Evolutionary conservation across 768 basidiomycete genomes (phyloP), one percentile per base, ranked within the genome.

Genomic region (Podaxis sp.): DNA sequence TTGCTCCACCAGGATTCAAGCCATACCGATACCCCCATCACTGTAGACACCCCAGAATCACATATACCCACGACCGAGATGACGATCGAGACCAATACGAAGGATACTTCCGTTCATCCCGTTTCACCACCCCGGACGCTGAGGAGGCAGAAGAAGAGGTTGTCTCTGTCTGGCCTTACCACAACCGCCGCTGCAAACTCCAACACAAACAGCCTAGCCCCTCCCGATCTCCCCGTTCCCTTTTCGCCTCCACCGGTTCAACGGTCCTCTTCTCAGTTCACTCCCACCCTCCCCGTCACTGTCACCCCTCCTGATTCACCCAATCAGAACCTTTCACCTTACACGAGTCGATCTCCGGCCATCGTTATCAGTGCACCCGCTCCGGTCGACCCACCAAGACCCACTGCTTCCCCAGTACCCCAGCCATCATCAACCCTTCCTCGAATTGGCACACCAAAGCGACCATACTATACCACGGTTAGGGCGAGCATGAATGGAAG

Each of bases 381-480:
- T 20, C 24, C 55, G 2, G 17, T 22, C 2, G 58, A 49, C 7
- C 15, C 41, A 38, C 38, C 54, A 50, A 36, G 36, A 20, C 36
- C 46, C 28, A 26, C 40, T 37, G 24, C 46, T 11, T 17, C 44
- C 36, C 15, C 48, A 10, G 3, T 33, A 13, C 54, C 55, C 17
- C 6, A n/a, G 8, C 44, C 28, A 6, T 11, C 37, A 33, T 54
- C 30, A 46, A 13, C 48, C 10, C 44, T 65, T 37, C 65, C 65
- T 38, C 61, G 66, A 30, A 62, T 65, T 30, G 66, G 66, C 51
- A 62, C 62, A 22, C 64, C 64, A 8, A 63, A 65, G 41, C 61
- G 66, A 2, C 66, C 66, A 38, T 67, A 67, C 59, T 67, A 63
- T 56, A 63, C 62, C 54, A 64, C 62, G 33, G 60, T 67, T 55